A percentile compares a stretch with the other conserved stretches of the same genome.
These are phyloP conservation scores for Penstemon davidsonii DNA, from an alignment of 257 asterid genomes.

Conservation along the genomic window DNA sequence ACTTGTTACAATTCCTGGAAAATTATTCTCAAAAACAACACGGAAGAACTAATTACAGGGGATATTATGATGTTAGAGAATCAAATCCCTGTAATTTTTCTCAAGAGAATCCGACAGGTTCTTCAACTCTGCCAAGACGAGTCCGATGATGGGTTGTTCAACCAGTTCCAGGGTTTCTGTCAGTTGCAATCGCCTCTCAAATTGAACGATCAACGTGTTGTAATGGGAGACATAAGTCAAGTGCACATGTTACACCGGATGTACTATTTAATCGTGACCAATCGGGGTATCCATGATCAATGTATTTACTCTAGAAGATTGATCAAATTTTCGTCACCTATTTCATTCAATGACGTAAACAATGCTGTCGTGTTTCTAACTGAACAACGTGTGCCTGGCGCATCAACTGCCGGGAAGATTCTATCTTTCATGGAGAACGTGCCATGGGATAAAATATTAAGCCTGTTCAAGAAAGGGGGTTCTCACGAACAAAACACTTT, in stretches of 20 bases:
- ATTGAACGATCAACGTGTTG: constrained; percentile 7
- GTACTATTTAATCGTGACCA: constrained; percentile 35
- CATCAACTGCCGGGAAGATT: no score
- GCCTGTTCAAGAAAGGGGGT: no score
- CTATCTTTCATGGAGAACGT: no score
- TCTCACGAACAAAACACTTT: no score
- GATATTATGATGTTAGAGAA: constrained; percentile 49
- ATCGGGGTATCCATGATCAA: background rate
- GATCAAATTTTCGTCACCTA: background rate
- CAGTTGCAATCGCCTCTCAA: constrained; percentile 33
- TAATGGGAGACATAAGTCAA: background rate
- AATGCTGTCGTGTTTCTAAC: no score
- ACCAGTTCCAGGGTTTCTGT: constrained; percentile 28
- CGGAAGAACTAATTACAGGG: constrained; percentile 15
- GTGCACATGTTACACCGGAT: constrained; percentile 41
- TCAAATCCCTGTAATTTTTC: constrained; percentile 38
- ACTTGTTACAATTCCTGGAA: constrained; percentile 28
- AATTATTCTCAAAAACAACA: background rate
- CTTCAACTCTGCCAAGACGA: background rate
- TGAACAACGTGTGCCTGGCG: no score
- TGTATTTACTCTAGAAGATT: no score
- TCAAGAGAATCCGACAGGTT: constrained; percentile 27
- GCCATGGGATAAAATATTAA: no score
- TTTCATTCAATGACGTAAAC: background rate
- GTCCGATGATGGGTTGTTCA: background rate